Evolutionary conservation across 805 yeast species (phyloP).

Genomic region (Cyberlindnera suaveolens): DNA sequence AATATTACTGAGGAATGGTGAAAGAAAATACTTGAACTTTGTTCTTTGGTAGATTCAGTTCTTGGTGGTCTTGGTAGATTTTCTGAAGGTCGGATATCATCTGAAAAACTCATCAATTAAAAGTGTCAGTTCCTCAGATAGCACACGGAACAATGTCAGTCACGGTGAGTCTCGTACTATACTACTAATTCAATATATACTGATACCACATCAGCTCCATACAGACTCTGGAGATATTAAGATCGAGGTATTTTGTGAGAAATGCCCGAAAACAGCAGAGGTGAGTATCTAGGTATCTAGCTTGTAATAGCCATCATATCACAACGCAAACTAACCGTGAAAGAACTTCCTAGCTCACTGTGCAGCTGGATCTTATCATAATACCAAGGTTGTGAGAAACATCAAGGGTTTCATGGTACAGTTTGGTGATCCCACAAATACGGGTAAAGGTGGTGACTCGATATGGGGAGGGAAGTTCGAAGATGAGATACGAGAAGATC

Average conservation of each 20-base stretch:
- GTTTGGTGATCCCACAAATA: slow-evolving; percentile 78
- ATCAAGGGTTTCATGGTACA: slow-evolving; percentile 71
- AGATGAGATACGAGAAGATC: slow-evolving; percentile 67
- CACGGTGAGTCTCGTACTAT: neutral
- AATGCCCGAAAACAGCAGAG: slow-evolving; percentile 33
- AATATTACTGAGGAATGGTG: neutral
- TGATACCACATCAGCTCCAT: slow-evolving; percentile 24
- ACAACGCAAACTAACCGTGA: slow-evolving; percentile 1
- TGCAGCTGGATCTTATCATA: slow-evolving; percentile 36
- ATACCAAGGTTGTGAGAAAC: slow-evolving; percentile 65
- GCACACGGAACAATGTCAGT: neutral
- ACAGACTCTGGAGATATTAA: slow-evolving; percentile 34
- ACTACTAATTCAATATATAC: neutral
- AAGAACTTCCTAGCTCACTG: slow-evolving; percentile 40
- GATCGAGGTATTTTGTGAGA: slow-evolving; percentile 32
- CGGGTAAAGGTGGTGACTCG: slow-evolving; percentile 78
- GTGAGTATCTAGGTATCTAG: slow-evolving; percentile 15
- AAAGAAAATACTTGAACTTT: neutral
- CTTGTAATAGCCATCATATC: too few species aligned
- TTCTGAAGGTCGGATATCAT: too few species aligned
- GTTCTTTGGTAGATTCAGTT: neutral
- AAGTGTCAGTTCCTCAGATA: neutral
- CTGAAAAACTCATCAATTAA: neutral
- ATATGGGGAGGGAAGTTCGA: slow-evolving; percentile 72
- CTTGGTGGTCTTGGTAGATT: neutral